These are phyloP conservation scores for Fusarium chlamydosporum DNA, from an alignment of 2,329 filamentous ascomycete genomes.

Conservation along the genomic window DNA sequence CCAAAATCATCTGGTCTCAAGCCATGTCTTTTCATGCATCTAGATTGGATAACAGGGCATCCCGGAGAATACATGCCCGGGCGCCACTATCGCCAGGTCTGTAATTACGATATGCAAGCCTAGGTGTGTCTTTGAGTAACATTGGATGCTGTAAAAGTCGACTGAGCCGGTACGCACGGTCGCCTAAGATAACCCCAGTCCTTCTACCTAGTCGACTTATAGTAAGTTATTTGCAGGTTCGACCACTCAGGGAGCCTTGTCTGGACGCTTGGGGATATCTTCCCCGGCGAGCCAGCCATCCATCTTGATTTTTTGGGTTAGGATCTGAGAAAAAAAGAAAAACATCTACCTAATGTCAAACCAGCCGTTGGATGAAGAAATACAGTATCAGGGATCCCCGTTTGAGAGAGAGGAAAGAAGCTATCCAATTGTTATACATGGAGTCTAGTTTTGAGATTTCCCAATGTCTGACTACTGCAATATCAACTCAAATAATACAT, in stretches of 20 bases:
- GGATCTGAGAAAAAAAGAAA: conserved; percentile 12
- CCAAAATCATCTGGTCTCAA: conserved; percentile 6
- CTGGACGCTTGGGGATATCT: conserved; percentile 34
- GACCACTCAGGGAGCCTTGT: conserved; percentile 31
- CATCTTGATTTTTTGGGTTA: conserved; percentile 13
- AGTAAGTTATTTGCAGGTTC: neutral
- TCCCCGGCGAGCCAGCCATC: conserved; percentile 27
- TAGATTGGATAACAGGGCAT: conserved; percentile 27
- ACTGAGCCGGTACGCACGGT: conserved; percentile 26
- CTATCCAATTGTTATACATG: conserved; percentile 47
- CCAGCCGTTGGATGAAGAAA: conserved; percentile 15
- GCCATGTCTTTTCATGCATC: conserved; percentile 14
- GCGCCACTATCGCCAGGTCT: conserved; percentile 23
- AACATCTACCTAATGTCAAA: conserved; percentile 13
- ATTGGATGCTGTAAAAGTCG: conserved; percentile 28
- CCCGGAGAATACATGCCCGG: conserved; percentile 8
- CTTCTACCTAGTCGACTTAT: neutral
- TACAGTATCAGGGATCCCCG: conserved; percentile 31
- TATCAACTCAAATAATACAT: conserved; percentile 9
- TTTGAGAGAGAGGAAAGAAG: conserved; percentile 14
- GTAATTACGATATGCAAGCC: conserved; percentile 52
- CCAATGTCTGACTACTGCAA: conserved; percentile 27
- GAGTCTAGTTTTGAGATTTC: conserved; percentile 15
- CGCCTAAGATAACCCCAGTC: conserved; percentile 20
- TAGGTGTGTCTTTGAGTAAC: conserved; percentile 40